Percentiles rank a stretch among this genome's conserved stretches.
phyloP scores from a whole-genome alignment of 306 rosid genomes.

The Quercus mongolica region DNA sequence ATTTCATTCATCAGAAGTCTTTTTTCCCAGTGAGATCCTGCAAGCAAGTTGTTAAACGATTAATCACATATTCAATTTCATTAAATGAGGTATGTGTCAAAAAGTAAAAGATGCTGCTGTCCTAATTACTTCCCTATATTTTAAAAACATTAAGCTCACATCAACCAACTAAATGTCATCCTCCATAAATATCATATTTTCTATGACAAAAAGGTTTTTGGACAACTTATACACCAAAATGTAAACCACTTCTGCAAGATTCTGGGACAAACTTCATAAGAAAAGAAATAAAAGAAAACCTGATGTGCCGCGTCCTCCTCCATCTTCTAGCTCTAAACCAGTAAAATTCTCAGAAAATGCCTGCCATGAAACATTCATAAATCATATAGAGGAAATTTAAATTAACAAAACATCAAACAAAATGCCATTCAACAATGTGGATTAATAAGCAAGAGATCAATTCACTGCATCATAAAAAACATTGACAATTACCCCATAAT shows the following conservation, averaged over 20 bases:
- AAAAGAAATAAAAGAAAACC: constrained; percentile 29
- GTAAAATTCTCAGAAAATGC: constrained; percentile 86
- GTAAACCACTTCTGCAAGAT: neutral
- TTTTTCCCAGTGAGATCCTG: constrained; percentile 99
- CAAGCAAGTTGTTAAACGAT: constrained; percentile 11
- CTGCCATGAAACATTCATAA: constrained; percentile 44
- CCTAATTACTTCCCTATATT: neutral
- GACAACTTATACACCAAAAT: neutral
- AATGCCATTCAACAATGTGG: neutral
- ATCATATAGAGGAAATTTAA: neutral
- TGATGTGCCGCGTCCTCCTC: constrained; percentile 99
- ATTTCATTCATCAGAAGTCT: constrained; percentile 98
- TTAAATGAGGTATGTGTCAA: neutral
- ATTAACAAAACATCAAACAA: neutral
- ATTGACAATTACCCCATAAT: constrained; percentile 62
- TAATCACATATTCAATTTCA: neutral
- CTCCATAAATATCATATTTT: neutral
- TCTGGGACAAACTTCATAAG: neutral
- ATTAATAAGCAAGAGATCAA: neutral
- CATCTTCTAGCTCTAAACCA: constrained; percentile 98
- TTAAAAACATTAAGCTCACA: neutral
- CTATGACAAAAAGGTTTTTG: neutral
- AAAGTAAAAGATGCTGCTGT: neutral
- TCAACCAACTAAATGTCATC: neutral
- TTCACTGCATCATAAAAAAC: neutral